Base-by-base conservation (phyloP, 2,329 filamentous ascomycete species). In the Cytospora mali region DNA sequence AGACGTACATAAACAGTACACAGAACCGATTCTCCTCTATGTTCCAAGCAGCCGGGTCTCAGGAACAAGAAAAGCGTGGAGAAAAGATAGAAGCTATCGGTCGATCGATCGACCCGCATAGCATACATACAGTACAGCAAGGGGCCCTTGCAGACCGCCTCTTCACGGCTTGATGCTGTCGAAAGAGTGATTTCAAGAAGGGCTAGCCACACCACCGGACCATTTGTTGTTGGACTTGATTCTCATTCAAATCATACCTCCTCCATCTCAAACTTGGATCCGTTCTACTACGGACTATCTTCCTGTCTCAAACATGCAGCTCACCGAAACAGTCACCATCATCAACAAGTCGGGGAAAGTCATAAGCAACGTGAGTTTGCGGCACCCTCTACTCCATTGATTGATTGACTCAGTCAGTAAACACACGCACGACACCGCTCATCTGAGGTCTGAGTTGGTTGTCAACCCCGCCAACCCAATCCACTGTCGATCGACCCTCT, bases 261-360 rank as follows among this genome's bases (percentile, higher is more conserved):
- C 18, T 5, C n/a, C n/a, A 54, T 13, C 51, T n/a, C 35, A 21
- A 33, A 52, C 27, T 39, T 42, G 10, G 27, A 39, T n/a, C 25
- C 27, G 33, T 13, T 25, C 25, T 52, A 51, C 49, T 58, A 46
- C 46, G 33, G 25, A 58, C 21, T 57, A 35, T 39, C 29, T 28
- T 33, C 23, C 16, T 65, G 31, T 7, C 39, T 42, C 71, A 75
- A 61, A 29, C n/a, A 79, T 81, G 77, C 72, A 77, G 52, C 75
- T 81, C 66, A 76, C 80, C 59, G 89, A 96, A 77, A 94, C 91
- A 55, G 88, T 97, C 69, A 93, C 92, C 68, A 91, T 96, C 71
- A 89, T 96, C 77, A 95, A 96, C 80, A 93, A 84, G 71, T 95
- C 92, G 62, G 92, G 92, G 71, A 96, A 96, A 78, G 88, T 96